phyloP scores from a whole-genome alignment of 176 grass and related monocot genomes.

The Musa beccarii region DNA sequence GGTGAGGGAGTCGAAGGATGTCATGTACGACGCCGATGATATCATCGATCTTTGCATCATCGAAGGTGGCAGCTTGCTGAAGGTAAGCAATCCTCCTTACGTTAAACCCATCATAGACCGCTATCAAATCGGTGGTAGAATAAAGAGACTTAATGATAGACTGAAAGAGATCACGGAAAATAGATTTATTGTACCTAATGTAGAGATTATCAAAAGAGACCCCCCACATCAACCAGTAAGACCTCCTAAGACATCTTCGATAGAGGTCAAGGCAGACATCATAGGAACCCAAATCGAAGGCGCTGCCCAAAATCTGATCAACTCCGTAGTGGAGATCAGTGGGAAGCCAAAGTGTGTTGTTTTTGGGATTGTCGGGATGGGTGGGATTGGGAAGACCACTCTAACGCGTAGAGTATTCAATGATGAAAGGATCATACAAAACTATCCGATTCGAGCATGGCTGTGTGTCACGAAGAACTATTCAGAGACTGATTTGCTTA shows the following conservation, averaged over 20 bases:
- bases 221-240: too few species aligned
- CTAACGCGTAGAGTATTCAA: too few species aligned
- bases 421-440: background rate
- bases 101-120: background rate
- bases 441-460: background rate
- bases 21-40: conserved; percentile 33
- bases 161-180: background rate
- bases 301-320: background rate
- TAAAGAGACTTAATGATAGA: background rate
- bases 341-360: background rate
- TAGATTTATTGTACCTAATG: too few species aligned
- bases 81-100: background rate
- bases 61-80: conserved; percentile 20
- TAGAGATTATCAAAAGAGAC: background rate
- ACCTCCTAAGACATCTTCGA: background rate
- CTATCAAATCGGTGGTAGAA: background rate
- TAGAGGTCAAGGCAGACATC: background rate
- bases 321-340: background rate
- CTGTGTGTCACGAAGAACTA: background rate
- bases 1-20: conserved; percentile 28
- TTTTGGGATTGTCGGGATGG: background rate
- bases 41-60: conserved; percentile 27
- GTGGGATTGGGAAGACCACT: background rate
- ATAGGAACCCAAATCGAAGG: background rate
- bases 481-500: background rate